Base-by-base conservation (phyloP, 768 basidiomycete genomes). In the Leucosporidium yakuticum region DNA sequence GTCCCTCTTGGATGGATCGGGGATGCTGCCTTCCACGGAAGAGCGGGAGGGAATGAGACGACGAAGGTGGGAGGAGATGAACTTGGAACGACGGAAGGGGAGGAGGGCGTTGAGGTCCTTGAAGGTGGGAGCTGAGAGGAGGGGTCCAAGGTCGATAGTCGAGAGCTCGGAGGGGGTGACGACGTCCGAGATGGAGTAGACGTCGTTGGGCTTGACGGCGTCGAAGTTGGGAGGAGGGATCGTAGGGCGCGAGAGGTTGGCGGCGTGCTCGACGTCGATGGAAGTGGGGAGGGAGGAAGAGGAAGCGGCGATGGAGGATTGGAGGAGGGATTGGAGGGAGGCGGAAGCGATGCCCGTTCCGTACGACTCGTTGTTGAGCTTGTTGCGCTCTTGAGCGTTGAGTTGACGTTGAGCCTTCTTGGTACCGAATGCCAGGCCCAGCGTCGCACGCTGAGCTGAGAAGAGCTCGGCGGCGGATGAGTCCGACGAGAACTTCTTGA, bases 401-500 rank as follows among this genome's bases (percentile, higher is more conserved):
- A 97, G 93, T 34, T 85, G 86, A 15, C 85, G 85, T 78, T 91
- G 88, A 55, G 92, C 91, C 77, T 96, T 98, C 80, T 92, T 90
- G 31, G 93, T 95, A 27, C 95, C 95, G 71, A 99, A 99, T 1
- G 89, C 85, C 77, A 92, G 88, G 39, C 95, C 93, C 2, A 99
- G 84, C n/a, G 85, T 82, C 63, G 70, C 83, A 21, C 57, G 81
- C 73, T 59, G 84, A 80, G 14, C 81, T 78, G 61, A 58, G 61
- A 65, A 60, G 49, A 21, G 85, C 83, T 64, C 61, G 4, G 23
- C 32, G 9, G 60, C 19, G 81, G 79, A 6, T 83, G 79, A 20
- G 84, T 80, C 23, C 82, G 78, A 49, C 86, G 80, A 44, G 15
- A 54, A 17, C 21, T 83, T 83, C 79, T 93, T 92, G 56, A 95